phyloP scores from a whole-genome alignment of 2,329 filamentous ascomycete species.

The Botryotinia narcissicola region DNA sequence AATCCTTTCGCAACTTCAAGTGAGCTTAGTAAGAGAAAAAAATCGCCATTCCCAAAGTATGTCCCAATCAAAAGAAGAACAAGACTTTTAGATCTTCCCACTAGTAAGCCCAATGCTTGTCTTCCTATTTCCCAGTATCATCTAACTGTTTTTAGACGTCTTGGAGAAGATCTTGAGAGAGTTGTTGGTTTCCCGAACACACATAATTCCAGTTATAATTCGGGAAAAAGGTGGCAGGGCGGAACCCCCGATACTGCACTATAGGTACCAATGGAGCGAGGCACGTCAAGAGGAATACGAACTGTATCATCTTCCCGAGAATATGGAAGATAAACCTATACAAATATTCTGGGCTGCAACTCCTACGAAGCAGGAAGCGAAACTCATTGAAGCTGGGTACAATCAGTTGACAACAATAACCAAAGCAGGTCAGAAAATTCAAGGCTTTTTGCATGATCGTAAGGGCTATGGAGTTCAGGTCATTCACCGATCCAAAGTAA shows the following conservation, averaged over 20 bases:
- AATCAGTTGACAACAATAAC: not conserved
- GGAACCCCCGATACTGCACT: not conserved
- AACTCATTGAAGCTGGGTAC: not conserved
- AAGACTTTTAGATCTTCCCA: not conserved
- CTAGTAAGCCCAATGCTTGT: not conserved
- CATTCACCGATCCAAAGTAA: not conserved
- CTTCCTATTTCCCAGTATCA: accelerated
- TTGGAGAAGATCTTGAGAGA: not conserved
- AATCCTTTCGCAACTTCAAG: not conserved
- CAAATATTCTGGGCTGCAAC: not conserved
- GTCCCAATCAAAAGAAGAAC: too few species aligned
- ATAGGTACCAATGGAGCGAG: not conserved
- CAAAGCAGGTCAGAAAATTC: not conserved
- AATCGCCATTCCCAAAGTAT: not conserved
- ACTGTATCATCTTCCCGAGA: not conserved
- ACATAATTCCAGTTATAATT: not conserved
- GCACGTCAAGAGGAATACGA: conserved; percentile 1
- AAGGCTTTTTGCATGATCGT: not conserved
- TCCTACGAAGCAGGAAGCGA: not conserved
- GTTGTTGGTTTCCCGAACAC: not conserved
- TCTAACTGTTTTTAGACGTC: not conserved
- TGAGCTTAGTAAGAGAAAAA: not conserved
- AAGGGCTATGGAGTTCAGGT: not conserved
- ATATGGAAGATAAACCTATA: not conserved
- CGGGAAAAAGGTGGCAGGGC: not conserved